Evolutionary conservation across 2,329 filamentous ascomycete species (phyloP), one percentile per base, ranked within the genome.

Genomic region (Penicillium sp.): DNA sequence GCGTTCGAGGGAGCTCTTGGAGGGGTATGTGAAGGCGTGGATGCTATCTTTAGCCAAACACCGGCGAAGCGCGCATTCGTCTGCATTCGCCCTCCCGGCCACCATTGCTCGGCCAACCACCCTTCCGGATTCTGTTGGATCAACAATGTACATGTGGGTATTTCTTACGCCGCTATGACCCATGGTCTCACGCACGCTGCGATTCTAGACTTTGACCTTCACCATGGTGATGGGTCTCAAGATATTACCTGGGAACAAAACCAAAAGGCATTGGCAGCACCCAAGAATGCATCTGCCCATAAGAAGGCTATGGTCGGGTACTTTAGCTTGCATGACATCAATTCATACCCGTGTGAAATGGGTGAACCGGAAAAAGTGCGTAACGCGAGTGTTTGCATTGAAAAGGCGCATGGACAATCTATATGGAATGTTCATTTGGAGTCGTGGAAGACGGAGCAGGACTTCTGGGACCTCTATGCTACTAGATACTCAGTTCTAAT

Each of bases 101-200:
- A 99, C 74, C 95, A 99, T 74, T 99, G 95, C 78, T 97, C 94
- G 2, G 88, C 92, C 4, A 87, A 90, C 54, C 90, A 90, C 70
- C 95, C 95, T 0, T 97, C 94, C 2, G 95, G 95, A 0, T 99
- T 99, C 74, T 99, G 95, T 80, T 99, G 95, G 94, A 81, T 99
- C 55, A 99, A 99, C 77, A 99, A 99, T 73, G 93, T 99, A 0
- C 94, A 98, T 73, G 92, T 99, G 23, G 95, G 94, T 0, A 97
- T 99, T 67, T 91, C 96, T 76, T 91, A 99, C 75, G 94, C 90
- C 11, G 89, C 92, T 21, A 87, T 94, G 65, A 86, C 85, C 45
- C 91, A 99, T 72, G 93, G 91, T 0, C 81, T 98, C 30, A 98
- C 94, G 0, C 95, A 99, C 75, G 94, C 93, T 0, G 95, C 92